Percentiles rank a stretch among this genome's conserved stretches.
Conservation (phyloP, 1,139 yeast genomes). For the Debaryomyces coudertii region DNA sequence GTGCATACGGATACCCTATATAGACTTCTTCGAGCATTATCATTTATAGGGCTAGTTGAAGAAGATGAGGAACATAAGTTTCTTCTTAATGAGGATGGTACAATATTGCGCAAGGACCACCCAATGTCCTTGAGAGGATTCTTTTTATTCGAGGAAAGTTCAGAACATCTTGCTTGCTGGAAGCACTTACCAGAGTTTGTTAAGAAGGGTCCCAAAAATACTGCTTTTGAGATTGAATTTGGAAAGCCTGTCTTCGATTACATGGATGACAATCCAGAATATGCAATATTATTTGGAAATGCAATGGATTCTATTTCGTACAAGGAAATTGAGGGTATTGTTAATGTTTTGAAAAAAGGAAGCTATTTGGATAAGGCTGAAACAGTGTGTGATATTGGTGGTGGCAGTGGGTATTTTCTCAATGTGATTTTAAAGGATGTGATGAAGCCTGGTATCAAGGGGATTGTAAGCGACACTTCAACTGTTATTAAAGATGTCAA, state of each 20-base stretch:
- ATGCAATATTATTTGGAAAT: neutral
- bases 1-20: neutral
- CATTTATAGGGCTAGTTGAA: neutral
- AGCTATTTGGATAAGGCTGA: neutral
- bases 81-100: conserved; percentile 2
- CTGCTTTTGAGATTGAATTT: conserved; percentile 2
- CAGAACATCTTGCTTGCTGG: neutral
- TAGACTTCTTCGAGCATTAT: conserved; percentile 3
- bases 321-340: conserved; percentile 5
- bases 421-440: neutral
- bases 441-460: neutral
- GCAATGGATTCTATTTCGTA: conserved; percentile 4
- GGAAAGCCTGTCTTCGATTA: conserved; percentile 1
- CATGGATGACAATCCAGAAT: conserved; percentile 2
- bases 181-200: neutral
- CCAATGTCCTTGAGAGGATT: conserved; percentile 6
- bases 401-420: conserved; percentile 2
- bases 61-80: neutral
- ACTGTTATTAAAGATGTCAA: conserved; percentile 3
- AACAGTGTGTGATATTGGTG: conserved; percentile 5
- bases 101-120: conserved; percentile 3
- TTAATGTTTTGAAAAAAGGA: neutral
- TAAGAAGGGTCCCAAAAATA: neutral
- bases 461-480: neutral
- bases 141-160: neutral